A percentile compares a stretch with the other conserved stretches of the same genome.
Evolutionary conservation across 257 asterid species (phyloP).

Genomic region (Salvia rosmarinus): DNA sequence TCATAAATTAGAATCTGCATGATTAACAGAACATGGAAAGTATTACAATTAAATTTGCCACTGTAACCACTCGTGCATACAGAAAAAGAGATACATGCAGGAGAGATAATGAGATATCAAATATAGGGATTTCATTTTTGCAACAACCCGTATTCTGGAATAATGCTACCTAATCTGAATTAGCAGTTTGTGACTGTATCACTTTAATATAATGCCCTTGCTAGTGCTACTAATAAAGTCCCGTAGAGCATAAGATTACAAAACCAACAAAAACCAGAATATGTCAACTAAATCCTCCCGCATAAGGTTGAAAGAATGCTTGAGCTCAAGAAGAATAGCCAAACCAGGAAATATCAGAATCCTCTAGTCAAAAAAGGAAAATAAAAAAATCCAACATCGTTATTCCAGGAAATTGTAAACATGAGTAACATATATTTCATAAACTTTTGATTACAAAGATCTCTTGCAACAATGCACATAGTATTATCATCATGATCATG

Average conservation of each 20-base stretch:
- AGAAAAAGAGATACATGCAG: constrained; percentile 5
- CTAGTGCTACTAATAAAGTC: neutral
- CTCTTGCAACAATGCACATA: constrained; percentile 6
- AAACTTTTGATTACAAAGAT: constrained; percentile 5
- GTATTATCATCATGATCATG: neutral
- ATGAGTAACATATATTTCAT: neutral
- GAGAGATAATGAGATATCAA: neutral
- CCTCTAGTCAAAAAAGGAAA: neutral
- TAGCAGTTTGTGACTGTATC: neutral
- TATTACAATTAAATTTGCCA: neutral
- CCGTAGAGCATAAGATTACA: constrained; percentile 12
- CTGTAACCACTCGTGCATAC: constrained; percentile 5
- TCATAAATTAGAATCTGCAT: constrained; percentile 81
- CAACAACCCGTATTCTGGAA: constrained; percentile 11
- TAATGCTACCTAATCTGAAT: constrained; percentile 4
- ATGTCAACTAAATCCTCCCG: neutral
- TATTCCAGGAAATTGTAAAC: neutral
- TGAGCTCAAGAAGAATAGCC: constrained; percentile 15
- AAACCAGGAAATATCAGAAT: neutral
- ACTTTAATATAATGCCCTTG: neutral
- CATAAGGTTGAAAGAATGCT: constrained; percentile 10
- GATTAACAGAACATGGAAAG: constrained; percentile 32
- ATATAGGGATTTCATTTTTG: constrained; percentile 11
- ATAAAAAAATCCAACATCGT: no score
- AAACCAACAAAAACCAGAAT: constrained; percentile 18